Evolutionary conservation across 2,329 filamentous ascomycete species (phyloP).

Genomic region (Colletotrichum spinosum): DNA sequence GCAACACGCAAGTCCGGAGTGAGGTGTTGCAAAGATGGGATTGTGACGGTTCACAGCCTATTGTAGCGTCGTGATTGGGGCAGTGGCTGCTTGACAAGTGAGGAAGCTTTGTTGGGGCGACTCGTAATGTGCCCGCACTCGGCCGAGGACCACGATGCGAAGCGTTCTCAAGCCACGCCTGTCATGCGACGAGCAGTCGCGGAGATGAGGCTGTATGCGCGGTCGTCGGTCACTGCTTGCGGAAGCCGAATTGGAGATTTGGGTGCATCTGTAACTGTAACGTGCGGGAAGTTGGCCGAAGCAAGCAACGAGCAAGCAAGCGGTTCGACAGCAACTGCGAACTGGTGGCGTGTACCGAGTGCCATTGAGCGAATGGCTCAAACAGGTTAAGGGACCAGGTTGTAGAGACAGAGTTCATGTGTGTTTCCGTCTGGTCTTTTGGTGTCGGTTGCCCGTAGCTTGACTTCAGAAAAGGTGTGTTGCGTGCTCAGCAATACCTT

Average conservation of each 20-base stretch:
- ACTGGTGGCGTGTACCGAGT: not conserved
- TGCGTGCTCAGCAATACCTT: conserved; percentile 13
- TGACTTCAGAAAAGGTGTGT: conserved; percentile 7
- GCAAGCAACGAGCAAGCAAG: not conserved
- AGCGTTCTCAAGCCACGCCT: too few species aligned
- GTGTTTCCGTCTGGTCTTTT: conserved; percentile 37
- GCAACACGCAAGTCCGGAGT: conserved; percentile 13
- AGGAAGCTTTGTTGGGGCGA: too few species aligned
- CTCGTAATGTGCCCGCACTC: too few species aligned
- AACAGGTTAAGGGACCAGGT: conserved; percentile 8
- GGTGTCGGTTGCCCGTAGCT: conserved; percentile 19
- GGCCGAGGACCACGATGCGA: too few species aligned
- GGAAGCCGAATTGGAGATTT: not conserved
- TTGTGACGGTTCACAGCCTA: not conserved
- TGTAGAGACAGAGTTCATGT: conserved; percentile 12
- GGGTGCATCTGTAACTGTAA: not conserved
- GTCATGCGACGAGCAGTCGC: too few species aligned
- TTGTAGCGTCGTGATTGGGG: too few species aligned
- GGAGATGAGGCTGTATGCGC: not conserved
- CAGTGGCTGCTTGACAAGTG: too few species aligned
- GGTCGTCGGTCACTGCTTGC: not conserved
- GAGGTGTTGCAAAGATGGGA: conserved; percentile 1
- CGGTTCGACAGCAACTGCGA: not conserved
- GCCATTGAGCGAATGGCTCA: too few species aligned
- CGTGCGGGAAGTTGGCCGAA: conserved; percentile 23